A percentile compares a stretch with the other conserved stretches of the same genome.
These are phyloP conservation scores for Rubroboletus pulcherrimus DNA, from an alignment of 768 basidiomycete species.

Conservation along the genomic window DNA sequence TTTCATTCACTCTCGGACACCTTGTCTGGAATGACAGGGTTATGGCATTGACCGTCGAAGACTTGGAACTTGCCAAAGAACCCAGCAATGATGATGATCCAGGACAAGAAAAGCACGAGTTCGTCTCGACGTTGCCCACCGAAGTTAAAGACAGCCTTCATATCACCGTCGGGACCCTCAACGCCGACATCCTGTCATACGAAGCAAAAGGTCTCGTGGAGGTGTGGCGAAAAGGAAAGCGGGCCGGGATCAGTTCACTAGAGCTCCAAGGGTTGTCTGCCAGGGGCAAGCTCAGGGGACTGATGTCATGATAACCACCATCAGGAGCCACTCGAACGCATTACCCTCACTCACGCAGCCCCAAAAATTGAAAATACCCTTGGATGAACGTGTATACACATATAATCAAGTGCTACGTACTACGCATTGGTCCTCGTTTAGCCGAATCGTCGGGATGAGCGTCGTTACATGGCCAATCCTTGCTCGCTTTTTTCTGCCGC, in stretches of 20 bases:
- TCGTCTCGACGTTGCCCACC: conserved; percentile 45
- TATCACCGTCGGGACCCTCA: conserved; percentile 79
- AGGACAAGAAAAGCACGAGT: conserved; percentile 39
- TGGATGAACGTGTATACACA: background rate
- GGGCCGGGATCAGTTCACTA: conserved; percentile 27
- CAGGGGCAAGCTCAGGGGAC: conserved; percentile 32
- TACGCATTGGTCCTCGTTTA: no score
- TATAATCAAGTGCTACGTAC: background rate
- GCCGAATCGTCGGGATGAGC: no score
- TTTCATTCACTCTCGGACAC: conserved; percentile 55
- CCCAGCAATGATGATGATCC: conserved; percentile 26
- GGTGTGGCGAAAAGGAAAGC: conserved; percentile 41
- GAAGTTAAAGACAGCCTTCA: conserved; percentile 58
- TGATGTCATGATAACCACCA: conserved; percentile 10
- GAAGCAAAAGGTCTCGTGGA: conserved; percentile 70
- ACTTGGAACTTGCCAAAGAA: conserved; percentile 40
- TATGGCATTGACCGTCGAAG: conserved; percentile 75
- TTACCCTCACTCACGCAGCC: no score
- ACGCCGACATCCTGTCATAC: conserved; percentile 49
- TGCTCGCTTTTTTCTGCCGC: background rate
- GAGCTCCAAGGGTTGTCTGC: conserved; percentile 25
- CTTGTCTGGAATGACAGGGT: conserved; percentile 75
- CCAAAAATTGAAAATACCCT: background rate
- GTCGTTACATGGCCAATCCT: background rate
- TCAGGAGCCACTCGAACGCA: no score